phyloP scores from a whole-genome alignment of 257 asterid genomes.

The Lycium barbarum region DNA sequence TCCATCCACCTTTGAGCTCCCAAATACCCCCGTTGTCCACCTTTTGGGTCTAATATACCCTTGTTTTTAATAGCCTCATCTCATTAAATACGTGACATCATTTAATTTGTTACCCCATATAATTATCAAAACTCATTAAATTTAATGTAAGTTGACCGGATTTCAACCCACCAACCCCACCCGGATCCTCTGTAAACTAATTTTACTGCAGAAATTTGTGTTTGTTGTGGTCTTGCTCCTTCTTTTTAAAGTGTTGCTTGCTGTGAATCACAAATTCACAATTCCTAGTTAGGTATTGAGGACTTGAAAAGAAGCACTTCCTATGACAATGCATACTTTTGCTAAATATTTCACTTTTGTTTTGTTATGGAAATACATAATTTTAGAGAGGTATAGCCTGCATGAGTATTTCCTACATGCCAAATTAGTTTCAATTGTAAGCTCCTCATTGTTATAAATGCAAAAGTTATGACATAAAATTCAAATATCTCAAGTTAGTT shows the following conservation, averaged over 20 bases:
- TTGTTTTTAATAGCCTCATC: no score
- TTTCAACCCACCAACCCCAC: no score
- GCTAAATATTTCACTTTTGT: not conserved
- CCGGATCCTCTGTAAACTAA: no score
- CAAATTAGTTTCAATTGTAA: not conserved
- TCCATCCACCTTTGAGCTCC: no score
- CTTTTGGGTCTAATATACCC: no score
- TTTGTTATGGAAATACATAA: not conserved
- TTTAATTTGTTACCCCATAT: no score
- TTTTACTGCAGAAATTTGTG: no score
- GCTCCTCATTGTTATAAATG: not conserved
- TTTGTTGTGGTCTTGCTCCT: no score
- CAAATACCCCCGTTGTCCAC: no score
- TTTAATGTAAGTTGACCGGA: no score
- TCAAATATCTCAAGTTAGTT: constrained; percentile 18
- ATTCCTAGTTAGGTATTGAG: not conserved
- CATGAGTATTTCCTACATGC: not conserved
- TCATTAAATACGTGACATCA: no score
- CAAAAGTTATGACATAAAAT: not conserved
- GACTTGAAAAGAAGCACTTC: not conserved
- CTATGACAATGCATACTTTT: not conserved
- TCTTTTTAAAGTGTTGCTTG: not conserved
- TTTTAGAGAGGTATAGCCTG: constrained; percentile 22
- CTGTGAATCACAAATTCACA: not conserved
- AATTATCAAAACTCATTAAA: no score